Conservation (phyloP, 2,329 filamentous ascomycete genomes). For the Aspergillus terreus region DNA sequence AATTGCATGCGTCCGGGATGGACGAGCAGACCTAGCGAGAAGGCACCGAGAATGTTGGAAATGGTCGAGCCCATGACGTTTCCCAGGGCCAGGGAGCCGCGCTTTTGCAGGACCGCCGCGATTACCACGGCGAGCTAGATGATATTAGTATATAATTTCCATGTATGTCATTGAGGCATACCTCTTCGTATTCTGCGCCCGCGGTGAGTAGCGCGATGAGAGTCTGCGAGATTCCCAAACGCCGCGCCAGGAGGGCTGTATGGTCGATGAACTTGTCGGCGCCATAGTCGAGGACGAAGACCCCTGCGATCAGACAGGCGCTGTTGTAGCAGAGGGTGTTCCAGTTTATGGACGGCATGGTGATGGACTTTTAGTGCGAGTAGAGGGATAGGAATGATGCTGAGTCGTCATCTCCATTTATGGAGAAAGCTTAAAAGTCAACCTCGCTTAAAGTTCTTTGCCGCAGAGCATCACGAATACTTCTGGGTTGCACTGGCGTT, state of each 20-base stretch:
- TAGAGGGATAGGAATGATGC: too few relatives aligned
- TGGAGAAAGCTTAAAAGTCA: neutral
- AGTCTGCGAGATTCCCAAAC: conserved; percentile 44
- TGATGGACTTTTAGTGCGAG: too few relatives aligned
- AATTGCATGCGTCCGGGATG: conserved; percentile 35
- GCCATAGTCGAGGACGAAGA: conserved; percentile 51
- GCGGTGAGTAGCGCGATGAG: conserved; percentile 52
- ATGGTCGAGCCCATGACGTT: conserved; percentile 54
- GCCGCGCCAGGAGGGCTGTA: conserved; percentile 46
- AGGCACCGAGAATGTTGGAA: conserved; percentile 55
- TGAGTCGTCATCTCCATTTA: neutral
- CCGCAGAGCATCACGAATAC: too few relatives aligned
- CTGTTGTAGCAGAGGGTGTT: conserved; percentile 38
- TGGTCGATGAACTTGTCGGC: conserved; percentile 53
- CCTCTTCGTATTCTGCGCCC: conserved; percentile 56
- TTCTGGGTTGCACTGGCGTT: too few relatives aligned
- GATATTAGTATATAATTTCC: neutral
- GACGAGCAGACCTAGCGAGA: conserved; percentile 51
- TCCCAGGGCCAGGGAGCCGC: conserved; percentile 49
- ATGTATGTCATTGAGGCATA: conserved; percentile 16
- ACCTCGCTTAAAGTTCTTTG: too few relatives aligned
- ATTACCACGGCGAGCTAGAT: conserved; percentile 48
- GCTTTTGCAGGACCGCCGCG: conserved; percentile 45
- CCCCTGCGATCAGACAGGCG: conserved; percentile 29
- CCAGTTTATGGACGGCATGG: conserved; percentile 22